Percentiles rank a stretch among this genome's conserved stretches.
Conservation (phyloP, 352 stramenopile genomes). For the Halophytophthora batemanensis region DNA sequence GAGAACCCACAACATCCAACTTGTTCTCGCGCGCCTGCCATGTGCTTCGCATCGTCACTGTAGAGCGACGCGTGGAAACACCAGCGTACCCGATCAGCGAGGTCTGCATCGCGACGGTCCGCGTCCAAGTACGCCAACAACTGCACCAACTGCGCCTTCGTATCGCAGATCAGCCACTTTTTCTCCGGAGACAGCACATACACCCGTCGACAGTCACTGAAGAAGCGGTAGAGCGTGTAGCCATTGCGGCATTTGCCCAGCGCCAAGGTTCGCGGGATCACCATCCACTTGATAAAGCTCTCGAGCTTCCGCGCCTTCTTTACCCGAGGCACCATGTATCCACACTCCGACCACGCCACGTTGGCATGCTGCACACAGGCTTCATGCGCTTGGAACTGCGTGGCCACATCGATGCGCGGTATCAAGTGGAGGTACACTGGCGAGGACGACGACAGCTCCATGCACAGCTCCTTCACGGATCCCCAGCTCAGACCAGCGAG, state of each 20-base stretch:
- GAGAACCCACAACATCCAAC: conserved; percentile 35
- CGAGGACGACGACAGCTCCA: conserved; percentile 23
- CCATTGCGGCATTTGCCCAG: conserved; percentile 53
- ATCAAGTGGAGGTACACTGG: conserved; percentile 55
- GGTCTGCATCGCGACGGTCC: conserved; percentile 26
- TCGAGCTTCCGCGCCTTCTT: conserved; percentile 51
- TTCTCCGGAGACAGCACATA: conserved; percentile 47
- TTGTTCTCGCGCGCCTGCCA: conserved; percentile 10
- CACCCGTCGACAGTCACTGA: conserved; percentile 45
- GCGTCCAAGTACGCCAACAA: conserved; percentile 60
- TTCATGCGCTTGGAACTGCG: conserved; percentile 50
- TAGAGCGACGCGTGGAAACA: conserved; percentile 45
- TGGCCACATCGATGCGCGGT: conserved; percentile 16
- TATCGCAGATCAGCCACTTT: conserved; percentile 45
- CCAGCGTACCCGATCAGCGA: conserved; percentile 31
- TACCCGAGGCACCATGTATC: conserved; percentile 43
- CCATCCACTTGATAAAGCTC: conserved; percentile 48
- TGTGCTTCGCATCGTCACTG: conserved; percentile 10
- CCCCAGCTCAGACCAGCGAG: conserved; percentile 42
- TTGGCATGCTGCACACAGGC: conserved; percentile 61
- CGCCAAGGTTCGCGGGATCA: conserved; percentile 59
- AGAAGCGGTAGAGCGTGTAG: conserved; percentile 68
- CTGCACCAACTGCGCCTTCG: conserved; percentile 23
- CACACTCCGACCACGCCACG: conserved; percentile 57
- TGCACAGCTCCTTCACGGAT: conserved; percentile 38